Conservation (phyloP, 2,329 filamentous ascomycete species). For the Thelonectria rubi region DNA sequence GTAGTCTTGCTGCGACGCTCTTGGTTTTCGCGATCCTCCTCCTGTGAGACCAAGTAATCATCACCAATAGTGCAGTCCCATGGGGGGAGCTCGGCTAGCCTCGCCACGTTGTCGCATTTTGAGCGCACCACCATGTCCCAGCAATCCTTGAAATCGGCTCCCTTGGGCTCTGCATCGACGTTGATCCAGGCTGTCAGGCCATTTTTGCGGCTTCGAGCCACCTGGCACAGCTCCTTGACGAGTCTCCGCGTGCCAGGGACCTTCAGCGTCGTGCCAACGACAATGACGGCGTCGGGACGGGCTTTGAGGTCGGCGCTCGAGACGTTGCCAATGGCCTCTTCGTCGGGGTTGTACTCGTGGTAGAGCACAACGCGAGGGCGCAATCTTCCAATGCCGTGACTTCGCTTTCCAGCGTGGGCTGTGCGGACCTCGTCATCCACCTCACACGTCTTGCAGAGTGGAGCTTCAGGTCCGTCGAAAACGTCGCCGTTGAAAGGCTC, state of each 20-base stretch:
- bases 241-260: conserved; percentile 92
- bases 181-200: conserved; percentile 96
- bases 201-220: conserved; percentile 82
- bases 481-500: conserved; percentile 78
- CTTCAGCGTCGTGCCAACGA: conserved; percentile 95
- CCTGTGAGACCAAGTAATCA: conserved; percentile 57
- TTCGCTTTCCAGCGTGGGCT: conserved; percentile 81
- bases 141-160: conserved; percentile 86
- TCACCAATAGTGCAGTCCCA: conserved; percentile 65
- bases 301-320: conserved; percentile 85
- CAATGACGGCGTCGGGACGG: conserved; percentile 89
- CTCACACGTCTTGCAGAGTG: conserved; percentile 79
- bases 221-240: conserved; percentile 88
- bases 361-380: conserved; percentile 95
- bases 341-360: conserved; percentile 96
- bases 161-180: conserved; percentile 82
- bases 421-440: conserved; percentile 80
- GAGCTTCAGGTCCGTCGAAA: conserved; percentile 86
- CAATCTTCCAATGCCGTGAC: conserved; percentile 89
- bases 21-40: conserved; percentile 53
- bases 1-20: conserved; percentile 51
- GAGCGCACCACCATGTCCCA: conserved; percentile 93
- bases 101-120: conserved; percentile 87
- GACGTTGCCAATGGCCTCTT: conserved; percentile 93
- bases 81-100: conserved; percentile 69